Evolutionary conservation across 352 stramenopile genomes (phyloP).

Genomic region (Pythium pyrilobum): DNA sequence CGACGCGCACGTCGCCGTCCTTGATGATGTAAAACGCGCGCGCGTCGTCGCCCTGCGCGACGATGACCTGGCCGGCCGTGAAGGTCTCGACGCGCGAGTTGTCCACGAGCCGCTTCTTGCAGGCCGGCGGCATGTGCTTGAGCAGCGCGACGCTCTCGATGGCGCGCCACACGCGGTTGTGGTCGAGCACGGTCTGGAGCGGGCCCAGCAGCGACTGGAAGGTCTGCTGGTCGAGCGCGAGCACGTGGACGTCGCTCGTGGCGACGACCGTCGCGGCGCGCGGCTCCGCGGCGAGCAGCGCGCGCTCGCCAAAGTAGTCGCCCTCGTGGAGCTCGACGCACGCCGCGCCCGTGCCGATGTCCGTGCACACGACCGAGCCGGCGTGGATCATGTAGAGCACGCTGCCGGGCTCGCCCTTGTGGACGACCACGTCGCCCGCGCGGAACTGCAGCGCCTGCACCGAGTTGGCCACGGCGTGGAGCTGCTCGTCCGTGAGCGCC

Average conservation of each 20-base stretch:
- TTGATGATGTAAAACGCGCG: slow-evolving; percentile 66
- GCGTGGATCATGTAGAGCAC: slow-evolving; percentile 81
- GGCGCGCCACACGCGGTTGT: slow-evolving; percentile 48
- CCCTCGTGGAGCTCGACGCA: slow-evolving; percentile 45
- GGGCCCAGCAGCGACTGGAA: slow-evolving; percentile 90
- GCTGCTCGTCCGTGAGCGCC: slow-evolving; percentile 36
- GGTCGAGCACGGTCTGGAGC: slow-evolving; percentile 81
- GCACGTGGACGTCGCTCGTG: slow-evolving; percentile 35
- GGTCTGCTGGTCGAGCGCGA: slow-evolving; percentile 86
- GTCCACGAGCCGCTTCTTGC: slow-evolving; percentile 46
- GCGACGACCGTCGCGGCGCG: slow-evolving; percentile 85
- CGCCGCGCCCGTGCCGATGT: slow-evolving; percentile 41
- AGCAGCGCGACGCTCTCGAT: slow-evolving; percentile 52
- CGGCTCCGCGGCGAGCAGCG: slow-evolving; percentile 82
- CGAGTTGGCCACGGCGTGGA: slow-evolving; percentile 34
- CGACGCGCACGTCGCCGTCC: slow-evolving; percentile 34
- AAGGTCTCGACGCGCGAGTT: slow-evolving; percentile 33
- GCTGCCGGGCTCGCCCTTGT: slow-evolving; percentile 64
- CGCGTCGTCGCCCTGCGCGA: slow-evolving; percentile 38
- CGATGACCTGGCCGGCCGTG: slow-evolving; percentile 35
- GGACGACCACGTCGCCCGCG: slow-evolving; percentile 62
- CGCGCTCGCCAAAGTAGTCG: slow-evolving; percentile 92
- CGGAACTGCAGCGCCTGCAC: slow-evolving; percentile 44
- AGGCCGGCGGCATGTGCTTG: slow-evolving; percentile 28
- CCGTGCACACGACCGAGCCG: slow-evolving; percentile 51